A percentile compares a stretch with the other conserved stretches of the same genome.
Evolutionary conservation across 305 asterid genomes (phyloP).

Genomic region (Fraxinus dipetala): DNA sequence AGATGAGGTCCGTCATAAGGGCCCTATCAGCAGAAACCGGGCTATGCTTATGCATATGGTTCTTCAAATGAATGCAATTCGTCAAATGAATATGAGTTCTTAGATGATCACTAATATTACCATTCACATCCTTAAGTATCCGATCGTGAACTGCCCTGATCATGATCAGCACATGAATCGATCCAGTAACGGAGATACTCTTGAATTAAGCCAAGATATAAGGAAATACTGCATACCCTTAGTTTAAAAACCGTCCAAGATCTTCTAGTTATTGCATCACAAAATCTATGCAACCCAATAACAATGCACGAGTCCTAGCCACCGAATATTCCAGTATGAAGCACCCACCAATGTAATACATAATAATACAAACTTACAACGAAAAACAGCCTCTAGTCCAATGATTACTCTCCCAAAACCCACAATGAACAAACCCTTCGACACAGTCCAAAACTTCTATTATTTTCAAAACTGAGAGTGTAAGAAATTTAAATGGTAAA

Average conservation of each 20-base stretch:
- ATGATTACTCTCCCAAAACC: neutral
- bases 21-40: slow-evolving; percentile 71
- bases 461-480: neutral
- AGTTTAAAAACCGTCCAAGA: slow-evolving; percentile 28
- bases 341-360: neutral
- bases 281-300: neutral
- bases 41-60: slow-evolving; percentile 90
- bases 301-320: slow-evolving; percentile 21
- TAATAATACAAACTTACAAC: neutral
- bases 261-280: slow-evolving; percentile 24
- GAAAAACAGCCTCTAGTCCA: neutral
- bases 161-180: slow-evolving; percentile 63
- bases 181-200: slow-evolving; percentile 27
- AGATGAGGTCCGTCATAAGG: slow-evolving; percentile 80
- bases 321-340: slow-evolving; percentile 10
- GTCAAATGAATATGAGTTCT: slow-evolving; percentile 90
- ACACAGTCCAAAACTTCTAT: neutral
- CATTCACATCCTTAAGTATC: slow-evolving; percentile 86
- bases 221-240: slow-evolving; percentile 34
- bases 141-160: slow-evolving; percentile 80
- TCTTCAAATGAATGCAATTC: slow-evolving; percentile 94
- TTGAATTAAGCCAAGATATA: slow-evolving; percentile 36
- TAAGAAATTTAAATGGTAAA: neutral
- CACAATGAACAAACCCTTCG: slow-evolving; percentile 21
- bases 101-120: slow-evolving; percentile 71